A percentile compares a stretch with the other conserved stretches of the same genome.
These are phyloP conservation scores for Candida sp. DNA, from an alignment of 1,139 yeast genomes.

Conservation along the genomic window DNA sequence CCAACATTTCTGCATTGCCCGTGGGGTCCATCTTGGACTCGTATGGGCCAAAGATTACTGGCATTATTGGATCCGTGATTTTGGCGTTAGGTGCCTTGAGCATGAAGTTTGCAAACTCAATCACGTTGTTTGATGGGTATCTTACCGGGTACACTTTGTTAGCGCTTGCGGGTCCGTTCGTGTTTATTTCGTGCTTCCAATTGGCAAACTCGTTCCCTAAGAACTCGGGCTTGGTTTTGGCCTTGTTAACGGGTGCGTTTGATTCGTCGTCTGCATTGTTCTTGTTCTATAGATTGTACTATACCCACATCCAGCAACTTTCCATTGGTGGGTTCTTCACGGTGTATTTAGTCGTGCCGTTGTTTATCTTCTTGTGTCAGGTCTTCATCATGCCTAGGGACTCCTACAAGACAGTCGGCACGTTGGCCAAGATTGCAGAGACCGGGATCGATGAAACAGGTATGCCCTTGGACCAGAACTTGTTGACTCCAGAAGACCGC, in stretches of 20 bases:
- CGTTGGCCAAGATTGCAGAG: slow-evolving; percentile 68
- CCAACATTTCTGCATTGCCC: slow-evolving; percentile 82
- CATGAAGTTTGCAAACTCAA: slow-evolving; percentile 39
- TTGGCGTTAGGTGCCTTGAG: slow-evolving; percentile 56
- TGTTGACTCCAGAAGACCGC: slow-evolving; percentile 41
- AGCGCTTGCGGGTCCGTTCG: slow-evolving; percentile 53
- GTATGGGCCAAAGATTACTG: slow-evolving; percentile 82
- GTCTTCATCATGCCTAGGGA: slow-evolving; percentile 76
- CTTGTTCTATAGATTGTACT: slow-evolving; percentile 64
- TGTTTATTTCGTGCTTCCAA: slow-evolving; percentile 50
- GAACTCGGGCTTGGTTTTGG: slow-evolving; percentile 46
- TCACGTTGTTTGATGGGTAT: slow-evolving; percentile 38
- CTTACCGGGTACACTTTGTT: slow-evolving; percentile 42
- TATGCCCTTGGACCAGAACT: slow-evolving; percentile 46
- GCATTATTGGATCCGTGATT: slow-evolving; percentile 70
- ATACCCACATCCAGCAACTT: slow-evolving; percentile 44
- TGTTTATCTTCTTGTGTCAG: slow-evolving; percentile 76
- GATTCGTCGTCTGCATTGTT: slow-evolving; percentile 51
- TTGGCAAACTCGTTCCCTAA: slow-evolving; percentile 50
- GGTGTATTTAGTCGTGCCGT: slow-evolving; percentile 70
- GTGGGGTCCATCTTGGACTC: slow-evolving; percentile 81
- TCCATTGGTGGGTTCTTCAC: slow-evolving; percentile 62
- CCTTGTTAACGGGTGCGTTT: slow-evolving; percentile 49
- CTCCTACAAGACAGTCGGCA: slow-evolving; percentile 74
- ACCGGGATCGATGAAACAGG: slow-evolving; percentile 74